Percentiles rank a stretch among this genome's conserved stretches.
phyloP scores from a whole-genome alignment of 1,139 yeast genomes.

The Suzukiozyma palmioleophila region DNA sequence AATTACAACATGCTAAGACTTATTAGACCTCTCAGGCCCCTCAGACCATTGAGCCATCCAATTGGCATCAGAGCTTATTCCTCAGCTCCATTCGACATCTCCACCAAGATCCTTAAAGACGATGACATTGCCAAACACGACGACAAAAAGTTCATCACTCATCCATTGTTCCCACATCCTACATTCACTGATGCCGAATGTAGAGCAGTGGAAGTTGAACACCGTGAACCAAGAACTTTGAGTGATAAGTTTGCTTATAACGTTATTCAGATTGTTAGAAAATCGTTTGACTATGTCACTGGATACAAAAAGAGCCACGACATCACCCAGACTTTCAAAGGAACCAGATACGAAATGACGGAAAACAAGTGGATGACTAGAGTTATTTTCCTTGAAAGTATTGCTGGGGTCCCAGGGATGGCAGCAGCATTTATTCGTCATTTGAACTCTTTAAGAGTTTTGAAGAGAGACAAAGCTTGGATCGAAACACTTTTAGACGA shows the following conservation, averaged over 20 bases:
- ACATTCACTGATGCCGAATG: constrained; percentile 43
- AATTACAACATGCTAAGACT: no score
- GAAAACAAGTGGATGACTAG: constrained; percentile 67
- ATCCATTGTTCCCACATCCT: constrained; percentile 58
- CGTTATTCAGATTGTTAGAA: constrained; percentile 43
- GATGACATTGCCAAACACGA: constrained; percentile 22
- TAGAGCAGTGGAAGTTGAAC: constrained; percentile 45
- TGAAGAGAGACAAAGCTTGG: constrained; percentile 72
- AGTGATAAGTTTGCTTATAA: constrained; percentile 53
- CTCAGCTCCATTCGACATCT: constrained; percentile 15
- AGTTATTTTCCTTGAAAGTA: constrained; percentile 61
- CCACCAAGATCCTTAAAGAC: constrained; percentile 25
- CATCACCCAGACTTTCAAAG: constrained; percentile 30
- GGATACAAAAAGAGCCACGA: constrained; percentile 59
- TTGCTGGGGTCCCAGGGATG: constrained; percentile 80
- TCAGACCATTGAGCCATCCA: not conserved
- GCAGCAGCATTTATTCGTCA: constrained; percentile 70
- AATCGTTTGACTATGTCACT: constrained; percentile 56
- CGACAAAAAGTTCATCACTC: constrained; percentile 31
- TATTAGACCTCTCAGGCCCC: not conserved
- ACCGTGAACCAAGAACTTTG: constrained; percentile 44
- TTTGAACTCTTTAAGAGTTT: constrained; percentile 54
- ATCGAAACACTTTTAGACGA: constrained; percentile 71
- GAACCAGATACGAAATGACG: constrained; percentile 54
- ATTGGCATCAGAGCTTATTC: not conserved